Conservation (phyloP, 202 grass and related monocot genomes). For the Schoenoplectus triqueter region DNA sequence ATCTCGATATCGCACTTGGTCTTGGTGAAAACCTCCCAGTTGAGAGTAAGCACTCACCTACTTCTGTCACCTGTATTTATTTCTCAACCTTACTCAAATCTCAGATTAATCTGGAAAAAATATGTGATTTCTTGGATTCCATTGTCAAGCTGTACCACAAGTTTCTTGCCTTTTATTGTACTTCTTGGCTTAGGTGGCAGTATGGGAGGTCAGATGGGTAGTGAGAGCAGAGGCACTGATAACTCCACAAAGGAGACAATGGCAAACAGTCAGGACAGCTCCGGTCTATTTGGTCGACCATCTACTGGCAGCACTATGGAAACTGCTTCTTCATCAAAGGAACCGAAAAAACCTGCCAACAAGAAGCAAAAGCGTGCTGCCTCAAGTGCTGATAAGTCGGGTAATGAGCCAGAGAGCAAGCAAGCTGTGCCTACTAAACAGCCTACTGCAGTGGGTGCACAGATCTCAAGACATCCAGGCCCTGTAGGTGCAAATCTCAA, state of each 20-base stretch:
- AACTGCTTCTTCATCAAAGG: slow-evolving; percentile 71
- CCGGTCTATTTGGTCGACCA: slow-evolving; percentile 64
- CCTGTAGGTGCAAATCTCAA: slow-evolving; percentile 35
- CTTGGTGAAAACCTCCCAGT: slow-evolving; percentile 53
- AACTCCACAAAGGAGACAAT: slow-evolving; percentile 64
- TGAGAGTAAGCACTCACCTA: slow-evolving; percentile 63
- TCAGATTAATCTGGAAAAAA: slow-evolving; percentile 35
- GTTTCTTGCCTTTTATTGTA: slow-evolving; percentile 20
- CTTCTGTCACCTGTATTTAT: slow-evolving; percentile 23
- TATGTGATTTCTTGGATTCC: neutral
- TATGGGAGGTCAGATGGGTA: slow-evolving; percentile 56
- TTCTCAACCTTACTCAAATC: slow-evolving; percentile 40
- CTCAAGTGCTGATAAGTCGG: slow-evolving; percentile 53
- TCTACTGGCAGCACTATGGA: slow-evolving; percentile 82
- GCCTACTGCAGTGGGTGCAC: slow-evolving; percentile 7
- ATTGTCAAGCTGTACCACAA: neutral
- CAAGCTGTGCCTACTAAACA: slow-evolving; percentile 49
- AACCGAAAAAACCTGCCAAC: slow-evolving; percentile 45
- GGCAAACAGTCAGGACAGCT: slow-evolving; percentile 67
- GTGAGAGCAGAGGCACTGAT: slow-evolving; percentile 74
- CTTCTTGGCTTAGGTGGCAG: slow-evolving; percentile 54
- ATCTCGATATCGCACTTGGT: slow-evolving; percentile 97
- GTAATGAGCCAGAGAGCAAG: slow-evolving; percentile 59
- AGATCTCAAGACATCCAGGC: slow-evolving; percentile 13
- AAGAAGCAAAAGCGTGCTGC: slow-evolving; percentile 59